Percentiles rank a stretch among this genome's conserved stretches.
Evolutionary conservation across 75 land plant genomes (phyloP).

Genomic region (Isoetes taiwanensis): DNA sequence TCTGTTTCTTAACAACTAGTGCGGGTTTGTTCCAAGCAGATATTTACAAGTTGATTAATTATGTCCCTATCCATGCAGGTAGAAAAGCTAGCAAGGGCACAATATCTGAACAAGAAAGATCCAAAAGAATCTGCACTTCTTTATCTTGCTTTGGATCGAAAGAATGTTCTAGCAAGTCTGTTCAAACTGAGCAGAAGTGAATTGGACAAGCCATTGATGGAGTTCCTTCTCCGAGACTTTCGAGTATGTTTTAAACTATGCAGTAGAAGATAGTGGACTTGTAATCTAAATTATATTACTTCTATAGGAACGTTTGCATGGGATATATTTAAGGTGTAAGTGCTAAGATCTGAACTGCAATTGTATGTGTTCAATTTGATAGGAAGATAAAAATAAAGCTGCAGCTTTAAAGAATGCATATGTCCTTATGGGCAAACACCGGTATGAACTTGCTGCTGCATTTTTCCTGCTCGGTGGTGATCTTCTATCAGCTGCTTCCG

Average conservation of each 20-base stretch:
- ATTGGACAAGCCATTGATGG: slow-evolving; percentile 71
- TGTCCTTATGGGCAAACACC: slow-evolving; percentile 89
- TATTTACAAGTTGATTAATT: too few species aligned
- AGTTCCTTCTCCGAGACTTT: slow-evolving; percentile 86
- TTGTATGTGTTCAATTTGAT: slow-evolving; percentile 10
- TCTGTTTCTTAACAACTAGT: too few species aligned
- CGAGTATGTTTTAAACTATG: slow-evolving; percentile 32
- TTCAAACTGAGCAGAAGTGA: slow-evolving; percentile 92
- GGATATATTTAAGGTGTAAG: neutral
- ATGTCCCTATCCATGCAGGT: slow-evolving; percentile 35
- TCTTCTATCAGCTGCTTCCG: slow-evolving; percentile 58
- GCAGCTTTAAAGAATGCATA: slow-evolving; percentile 99
- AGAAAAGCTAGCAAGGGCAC: slow-evolving; percentile 84
- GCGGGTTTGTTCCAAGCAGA: too few species aligned
- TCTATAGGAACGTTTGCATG: neutral
- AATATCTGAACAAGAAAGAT: slow-evolving; percentile 64
- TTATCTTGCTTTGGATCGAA: slow-evolving; percentile 76
- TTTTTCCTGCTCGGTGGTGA: slow-evolving; percentile 95
- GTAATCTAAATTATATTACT: neutral
- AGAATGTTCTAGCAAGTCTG: slow-evolving; percentile 75
- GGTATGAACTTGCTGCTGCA: slow-evolving; percentile 82
- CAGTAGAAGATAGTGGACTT: neutral
- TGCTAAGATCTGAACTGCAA: too few species aligned
- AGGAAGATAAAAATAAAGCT: slow-evolving; percentile 91
- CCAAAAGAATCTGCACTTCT: slow-evolving; percentile 83